Base-by-base conservation (phyloP, 352 stramenopile genomes). In the Lagenidium giganteum region DNA sequence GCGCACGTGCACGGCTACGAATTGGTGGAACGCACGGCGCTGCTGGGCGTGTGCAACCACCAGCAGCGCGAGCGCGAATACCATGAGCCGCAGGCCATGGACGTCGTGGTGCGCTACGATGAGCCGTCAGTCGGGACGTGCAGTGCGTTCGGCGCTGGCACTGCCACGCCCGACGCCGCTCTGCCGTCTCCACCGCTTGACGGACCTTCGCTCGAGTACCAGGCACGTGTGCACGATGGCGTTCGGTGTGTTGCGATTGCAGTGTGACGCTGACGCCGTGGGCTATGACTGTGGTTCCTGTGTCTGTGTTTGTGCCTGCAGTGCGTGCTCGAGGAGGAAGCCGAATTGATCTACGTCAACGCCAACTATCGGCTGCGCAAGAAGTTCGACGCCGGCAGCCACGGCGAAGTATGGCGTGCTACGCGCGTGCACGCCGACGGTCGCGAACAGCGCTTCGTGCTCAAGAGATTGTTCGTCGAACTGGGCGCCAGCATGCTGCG, bases 371-470 rank as follows among this genome's bases (percentile, higher is more conserved):
- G 70, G 4, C 66, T 87, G 11, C 65, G 70, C 26, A 72, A 70
- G 51, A 75, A 76, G 35, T 93, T 93, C 31, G 78, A 86, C 39
- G 80, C 78, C 3, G 82, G 82, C 1, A 83, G 68, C 28, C 77
- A 93, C 38, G 82, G 82, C 8, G 82, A 93, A 63, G 69, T 93
- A n/a, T n/a, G n/a, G n/a, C n/a, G n/a, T n/a, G n/a, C n/a, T n/a
- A n/a, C n/a, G n/a, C n/a, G n/a, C 11, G 31, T 50, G 23, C 25
- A 50, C 9, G 26, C 29, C 30, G 27, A 23, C 29, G 36, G 34
- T 12, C 21, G 20, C 18, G 57, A 76, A 13, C 58, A 83, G 44
- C 60, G 66, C 22, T 91, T 87, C 33, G 61, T 94, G 12, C 67
- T 94, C 33, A 94, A 94, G 60, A 64, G 82, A 27, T 49, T 94